Evolutionary conservation across 1,139 yeast genomes (phyloP).

Genomic region (Hemisphaericaspora lyxosophila): DNA sequence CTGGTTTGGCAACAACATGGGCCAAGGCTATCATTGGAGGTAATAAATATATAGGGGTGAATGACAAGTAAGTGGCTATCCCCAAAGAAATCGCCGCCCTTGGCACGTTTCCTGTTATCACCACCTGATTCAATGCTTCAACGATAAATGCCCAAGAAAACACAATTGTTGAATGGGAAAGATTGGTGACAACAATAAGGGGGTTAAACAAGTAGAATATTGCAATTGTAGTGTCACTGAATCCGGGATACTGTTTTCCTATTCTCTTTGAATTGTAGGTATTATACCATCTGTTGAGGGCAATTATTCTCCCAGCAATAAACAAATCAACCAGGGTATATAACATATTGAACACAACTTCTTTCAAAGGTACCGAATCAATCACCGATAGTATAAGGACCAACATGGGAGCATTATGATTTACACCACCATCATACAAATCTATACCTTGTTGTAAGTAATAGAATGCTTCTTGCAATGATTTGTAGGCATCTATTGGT

Average conservation of each 20-base stretch:
- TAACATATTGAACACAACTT: constrained; percentile 26
- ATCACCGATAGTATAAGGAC: constrained; percentile 50
- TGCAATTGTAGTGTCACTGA: constrained; percentile 49
- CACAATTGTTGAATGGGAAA: constrained; percentile 66
- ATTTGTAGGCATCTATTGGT: constrained; percentile 64
- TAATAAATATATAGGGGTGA: constrained; percentile 57
- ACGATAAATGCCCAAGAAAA: constrained; percentile 61
- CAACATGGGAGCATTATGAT: constrained; percentile 79
- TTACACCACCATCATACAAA: constrained; percentile 82
- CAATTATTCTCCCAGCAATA: constrained; percentile 43
- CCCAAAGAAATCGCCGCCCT: constrained; percentile 58
- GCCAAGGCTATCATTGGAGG: constrained; percentile 54
- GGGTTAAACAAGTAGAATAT: constrained; percentile 81
- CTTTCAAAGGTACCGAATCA: constrained; percentile 25
- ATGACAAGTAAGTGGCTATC: constrained; percentile 62
- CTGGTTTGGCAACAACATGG: constrained; percentile 17
- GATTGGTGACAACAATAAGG: constrained; percentile 60
- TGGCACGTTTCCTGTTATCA: constrained; percentile 36
- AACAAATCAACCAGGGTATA: constrained; percentile 45
- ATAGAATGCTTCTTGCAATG: constrained; percentile 78
- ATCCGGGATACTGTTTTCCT: constrained; percentile 19
- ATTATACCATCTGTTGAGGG: constrained; percentile 40
- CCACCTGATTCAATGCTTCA: constrained; percentile 49
- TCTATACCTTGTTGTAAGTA: constrained; percentile 58
- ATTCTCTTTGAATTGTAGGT: constrained; percentile 25